Evolutionary conservation across 2,329 filamentous ascomycete species (phyloP).

Genomic region (Alternaria dauci): DNA sequence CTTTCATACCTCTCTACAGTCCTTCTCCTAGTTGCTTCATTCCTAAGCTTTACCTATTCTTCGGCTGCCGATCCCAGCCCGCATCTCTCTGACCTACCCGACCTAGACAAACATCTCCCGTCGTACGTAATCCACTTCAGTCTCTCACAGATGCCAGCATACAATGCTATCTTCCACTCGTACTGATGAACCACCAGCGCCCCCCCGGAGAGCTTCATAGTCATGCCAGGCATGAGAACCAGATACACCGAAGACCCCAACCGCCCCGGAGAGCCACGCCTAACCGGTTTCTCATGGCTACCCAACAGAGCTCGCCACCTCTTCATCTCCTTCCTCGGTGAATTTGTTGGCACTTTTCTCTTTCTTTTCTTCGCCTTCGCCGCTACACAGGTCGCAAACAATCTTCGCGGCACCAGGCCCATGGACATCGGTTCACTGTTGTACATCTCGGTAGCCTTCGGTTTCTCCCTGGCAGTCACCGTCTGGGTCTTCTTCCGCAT

Average conservation of each 20-base stretch:
- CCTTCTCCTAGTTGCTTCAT: slow-evolving; percentile 1
- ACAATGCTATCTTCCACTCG: not conserved
- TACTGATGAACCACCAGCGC: slow-evolving; percentile 51
- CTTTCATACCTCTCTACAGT: slow-evolving; percentile 7
- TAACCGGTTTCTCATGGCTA: slow-evolving; percentile 54
- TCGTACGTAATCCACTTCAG: not conserved
- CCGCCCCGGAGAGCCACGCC: slow-evolving; percentile 48
- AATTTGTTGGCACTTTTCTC: slow-evolving; percentile 51
- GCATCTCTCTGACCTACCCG: slow-evolving; percentile 1
- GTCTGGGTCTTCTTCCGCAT: slow-evolving; percentile 54
- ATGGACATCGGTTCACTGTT: slow-evolving; percentile 40
- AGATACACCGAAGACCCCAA: slow-evolving; percentile 44
- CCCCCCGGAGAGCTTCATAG: slow-evolving; percentile 48
- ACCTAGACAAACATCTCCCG: not conserved
- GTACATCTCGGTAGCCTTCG: slow-evolving; percentile 50
- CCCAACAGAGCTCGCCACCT: slow-evolving; percentile 55
- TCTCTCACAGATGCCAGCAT: not conserved
- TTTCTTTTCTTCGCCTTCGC: slow-evolving; percentile 54
- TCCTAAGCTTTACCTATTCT: not conserved
- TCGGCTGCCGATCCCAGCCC: slow-evolving; percentile 4
- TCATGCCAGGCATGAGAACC: slow-evolving; percentile 51
- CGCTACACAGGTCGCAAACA: slow-evolving; percentile 51
- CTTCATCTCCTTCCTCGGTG: slow-evolving; percentile 57
- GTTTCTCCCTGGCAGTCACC: slow-evolving; percentile 50
- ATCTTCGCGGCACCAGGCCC: slow-evolving; percentile 31